These are phyloP conservation scores for Diaporthe sp. DNA, from an alignment of 2,329 filamentous ascomycete genomes.

Conservation along the genomic window DNA sequence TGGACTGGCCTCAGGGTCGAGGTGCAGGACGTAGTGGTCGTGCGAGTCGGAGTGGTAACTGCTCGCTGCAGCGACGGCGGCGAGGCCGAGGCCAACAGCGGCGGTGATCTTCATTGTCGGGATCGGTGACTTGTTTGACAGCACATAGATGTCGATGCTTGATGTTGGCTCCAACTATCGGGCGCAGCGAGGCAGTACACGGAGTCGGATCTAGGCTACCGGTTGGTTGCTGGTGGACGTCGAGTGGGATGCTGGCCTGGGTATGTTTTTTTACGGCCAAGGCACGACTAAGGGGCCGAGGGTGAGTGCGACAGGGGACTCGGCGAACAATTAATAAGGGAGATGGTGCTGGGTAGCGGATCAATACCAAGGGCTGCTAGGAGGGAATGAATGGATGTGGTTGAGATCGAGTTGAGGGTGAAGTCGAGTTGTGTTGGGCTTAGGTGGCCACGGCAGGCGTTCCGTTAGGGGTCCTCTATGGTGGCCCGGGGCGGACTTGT, in stretches of 20 bases:
- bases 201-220: background rate
- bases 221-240: background rate
- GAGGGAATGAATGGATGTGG: background rate
- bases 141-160: constrained; percentile 19
- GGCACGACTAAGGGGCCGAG: background rate
- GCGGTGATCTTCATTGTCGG: constrained; percentile 61
- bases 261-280: no score
- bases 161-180: constrained; percentile 4
- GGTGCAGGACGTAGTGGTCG: constrained; percentile 96
- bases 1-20: constrained; percentile 76
- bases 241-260: background rate
- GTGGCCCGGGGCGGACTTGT: constrained; percentile 29
- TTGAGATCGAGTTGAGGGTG: background rate
- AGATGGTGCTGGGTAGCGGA: background rate
- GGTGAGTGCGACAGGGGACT: background rate
- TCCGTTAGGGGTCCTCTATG: constrained; percentile 26
- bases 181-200: background rate
- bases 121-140: background rate
- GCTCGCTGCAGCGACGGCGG: constrained; percentile 63
- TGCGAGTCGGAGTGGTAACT: constrained; percentile 76
- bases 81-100: constrained; percentile 62
- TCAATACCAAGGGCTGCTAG: constrained; percentile 2
- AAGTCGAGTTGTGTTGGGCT: constrained; percentile 2
- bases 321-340: background rate
- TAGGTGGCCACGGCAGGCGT: constrained; percentile 31